Percentiles rank a stretch among this genome's conserved stretches.
These are phyloP conservation scores for Pistacia vera DNA, from an alignment of 345 rosid genomes.

Conservation along the genomic window DNA sequence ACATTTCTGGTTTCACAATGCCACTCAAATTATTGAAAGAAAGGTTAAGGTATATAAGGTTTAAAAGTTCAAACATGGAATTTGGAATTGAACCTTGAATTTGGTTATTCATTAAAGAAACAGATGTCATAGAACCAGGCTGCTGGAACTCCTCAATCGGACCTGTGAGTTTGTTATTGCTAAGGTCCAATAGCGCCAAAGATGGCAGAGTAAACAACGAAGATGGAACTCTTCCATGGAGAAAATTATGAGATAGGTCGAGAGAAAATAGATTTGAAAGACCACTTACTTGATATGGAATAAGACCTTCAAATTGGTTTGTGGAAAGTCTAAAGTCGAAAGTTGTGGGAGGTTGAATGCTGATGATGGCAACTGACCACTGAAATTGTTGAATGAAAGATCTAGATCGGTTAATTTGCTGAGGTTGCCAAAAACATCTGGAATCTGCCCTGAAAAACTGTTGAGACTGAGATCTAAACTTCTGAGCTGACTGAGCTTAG, in stretches of 20 bases:
- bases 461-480: not conserved
- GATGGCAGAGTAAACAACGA: constrained; percentile 15
- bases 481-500: not conserved
- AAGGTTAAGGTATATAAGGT: not conserved
- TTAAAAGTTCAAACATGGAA: not conserved
- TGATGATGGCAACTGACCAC: too few relatives aligned
- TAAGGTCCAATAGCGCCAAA: not conserved
- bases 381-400: too few relatives aligned
- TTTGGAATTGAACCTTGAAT: not conserved
- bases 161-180: constrained; percentile 10
- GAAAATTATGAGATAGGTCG: not conserved
- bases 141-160: not conserved
- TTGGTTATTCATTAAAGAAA: not conserved
- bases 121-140: not conserved
- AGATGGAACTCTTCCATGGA: constrained; percentile 11
- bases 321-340: too few relatives aligned
- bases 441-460: not conserved
- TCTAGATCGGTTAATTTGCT: too few relatives aligned
- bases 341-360: too few relatives aligned
- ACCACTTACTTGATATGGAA: not conserved
- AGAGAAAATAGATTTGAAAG: not conserved
- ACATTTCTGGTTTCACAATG: not conserved
- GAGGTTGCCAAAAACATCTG: not conserved
- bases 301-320: too few relatives aligned
- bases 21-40: not conserved